A percentile compares a stretch with the other conserved stretches of the same genome.
Conservation (phyloP, 2,329 filamentous ascomycete species). For the Penicillium fuscoglaucum region DNA sequence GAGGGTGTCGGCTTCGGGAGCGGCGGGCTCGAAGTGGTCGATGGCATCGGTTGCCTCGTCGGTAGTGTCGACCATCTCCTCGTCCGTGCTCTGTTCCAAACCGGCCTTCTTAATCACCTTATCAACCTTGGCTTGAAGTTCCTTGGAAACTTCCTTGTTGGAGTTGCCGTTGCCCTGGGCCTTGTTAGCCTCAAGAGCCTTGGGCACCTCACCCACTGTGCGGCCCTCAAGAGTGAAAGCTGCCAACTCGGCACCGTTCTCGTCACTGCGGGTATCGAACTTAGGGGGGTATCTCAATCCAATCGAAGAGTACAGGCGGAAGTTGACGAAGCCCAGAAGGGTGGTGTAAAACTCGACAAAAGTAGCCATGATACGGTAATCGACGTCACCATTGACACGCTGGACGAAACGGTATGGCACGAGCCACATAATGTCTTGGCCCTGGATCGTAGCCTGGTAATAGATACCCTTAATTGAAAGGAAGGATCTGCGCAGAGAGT, state of each 20-base stretch:
- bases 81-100: conserved; percentile 45
- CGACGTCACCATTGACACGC: conserved; percentile 86
- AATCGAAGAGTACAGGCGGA: conserved; percentile 84
- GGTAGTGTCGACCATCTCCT: conserved; percentile 46
- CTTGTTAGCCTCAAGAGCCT: conserved; percentile 54
- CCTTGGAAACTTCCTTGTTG: conserved; percentile 63
- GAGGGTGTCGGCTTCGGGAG: conserved; percentile 80
- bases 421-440: conserved; percentile 94
- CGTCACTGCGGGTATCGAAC: conserved; percentile 84
- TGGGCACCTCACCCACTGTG: conserved; percentile 51
- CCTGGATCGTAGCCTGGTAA: conserved; percentile 96
- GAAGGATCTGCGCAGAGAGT: conserved; percentile 93
- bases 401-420: conserved; percentile 99
- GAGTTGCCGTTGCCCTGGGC: conserved; percentile 54
- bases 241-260: conserved; percentile 82
- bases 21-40: conserved; percentile 87
- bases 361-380: conserved; percentile 98
- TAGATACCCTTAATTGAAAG: conserved; percentile 99
- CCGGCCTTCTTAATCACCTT: conserved; percentile 47
- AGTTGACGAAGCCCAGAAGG: conserved; percentile 93
- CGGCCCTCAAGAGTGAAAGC: conserved; percentile 88
- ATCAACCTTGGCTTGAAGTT: conserved; percentile 68
- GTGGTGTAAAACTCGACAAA: conserved; percentile 99
- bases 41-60: conserved; percentile 64
- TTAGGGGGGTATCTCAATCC: conserved; percentile 95